Evolutionary conservation across 2,329 filamentous ascomycete genomes (phyloP), one percentile per base, ranked within the genome.

Genomic region (Diaporthe amygdali): DNA sequence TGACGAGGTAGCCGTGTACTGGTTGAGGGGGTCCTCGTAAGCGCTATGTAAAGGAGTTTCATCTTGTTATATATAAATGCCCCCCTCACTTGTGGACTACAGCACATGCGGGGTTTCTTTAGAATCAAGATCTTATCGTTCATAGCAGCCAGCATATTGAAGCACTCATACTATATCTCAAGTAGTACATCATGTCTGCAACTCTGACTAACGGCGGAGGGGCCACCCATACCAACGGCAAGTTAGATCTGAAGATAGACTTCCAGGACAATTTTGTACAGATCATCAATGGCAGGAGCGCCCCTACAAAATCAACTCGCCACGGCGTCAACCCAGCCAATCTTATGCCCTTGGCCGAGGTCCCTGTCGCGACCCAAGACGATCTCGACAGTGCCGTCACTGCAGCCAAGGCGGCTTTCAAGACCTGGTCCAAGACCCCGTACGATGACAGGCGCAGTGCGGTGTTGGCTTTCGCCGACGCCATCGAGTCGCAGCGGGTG

Each of bases 181-280:
- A 20, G 17, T 30, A 20, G 17, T 30, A 12, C 8, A 54, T 22
- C 7, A 54, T 54, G 30, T 30, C 27, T 34, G 17, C 51, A 30
- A n/a, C 30, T 22, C 17, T 20, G 30, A 34, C 30, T n/a, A 54
- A 54, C 14, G 30, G 51, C 30, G 30, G 51, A 27, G n/a, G n/a
- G n/a, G n/a, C n/a, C n/a, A n/a, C n/a, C n/a, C n/a, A n/a, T n/a
- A n/a, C n/a, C n/a, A n/a, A 49, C 15, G 49, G 49, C 15, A 20
- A 52, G 5, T 12, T 7, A 10, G 14, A 15, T 20, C 8, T 27
- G 5, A 25, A 52, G 12, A 46, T 46, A 6, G 55, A 51, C 15
- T 66, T 66, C 22, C 22, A 51, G 5, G 63, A 76, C 77, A 87
- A 86, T 74, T 61, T 61, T 20, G 37, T 46, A 12, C 55, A 61